A percentile compares a stretch with the other conserved stretches of the same genome.
phyloP scores from a whole-genome alignment of 768 basidiomycete species.

The Amanita pallidorosea region DNA sequence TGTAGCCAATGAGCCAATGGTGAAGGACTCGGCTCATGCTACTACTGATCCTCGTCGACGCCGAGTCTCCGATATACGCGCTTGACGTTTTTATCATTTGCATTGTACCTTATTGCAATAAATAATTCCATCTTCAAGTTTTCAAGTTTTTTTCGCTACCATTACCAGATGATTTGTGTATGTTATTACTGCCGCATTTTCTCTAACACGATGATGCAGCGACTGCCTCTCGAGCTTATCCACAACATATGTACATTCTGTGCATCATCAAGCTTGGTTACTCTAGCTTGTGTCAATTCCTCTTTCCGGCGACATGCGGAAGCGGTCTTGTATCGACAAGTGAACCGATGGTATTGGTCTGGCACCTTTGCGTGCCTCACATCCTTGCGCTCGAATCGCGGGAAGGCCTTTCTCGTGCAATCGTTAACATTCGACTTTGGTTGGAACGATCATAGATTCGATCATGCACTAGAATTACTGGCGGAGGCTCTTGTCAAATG shows the following conservation, averaged over 20 bases:
- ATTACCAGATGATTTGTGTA: neutral
- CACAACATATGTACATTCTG: neutral
- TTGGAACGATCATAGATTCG: neutral
- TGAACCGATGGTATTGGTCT: neutral
- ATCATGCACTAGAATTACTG: neutral
- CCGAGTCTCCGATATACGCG: neutral
- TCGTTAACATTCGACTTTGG: neutral
- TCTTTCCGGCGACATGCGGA: neutral
- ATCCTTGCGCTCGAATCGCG: neutral
- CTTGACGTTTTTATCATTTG: neutral
- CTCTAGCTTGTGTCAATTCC: neutral
- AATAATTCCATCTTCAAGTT: no score
- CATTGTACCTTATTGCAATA: neutral
- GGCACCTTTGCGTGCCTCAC: neutral
- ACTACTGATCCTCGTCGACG: slow-evolving; percentile 6
- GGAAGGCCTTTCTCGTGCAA: neutral
- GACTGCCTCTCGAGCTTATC: neutral
- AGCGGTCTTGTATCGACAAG: neutral
- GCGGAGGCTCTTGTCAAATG: neutral
- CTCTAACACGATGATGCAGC: neutral
- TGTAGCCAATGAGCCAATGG: slow-evolving; percentile 5
- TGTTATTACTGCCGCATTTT: neutral
- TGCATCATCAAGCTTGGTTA: neutral
- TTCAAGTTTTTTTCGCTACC: no score
- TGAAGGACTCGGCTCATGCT: neutral